A percentile compares a stretch with the other conserved stretches of the same genome.
These are phyloP conservation scores for Paramecium octaurelia DNA, from an alignment of 73 alveolate genomes.

Conservation along the genomic window DNA sequence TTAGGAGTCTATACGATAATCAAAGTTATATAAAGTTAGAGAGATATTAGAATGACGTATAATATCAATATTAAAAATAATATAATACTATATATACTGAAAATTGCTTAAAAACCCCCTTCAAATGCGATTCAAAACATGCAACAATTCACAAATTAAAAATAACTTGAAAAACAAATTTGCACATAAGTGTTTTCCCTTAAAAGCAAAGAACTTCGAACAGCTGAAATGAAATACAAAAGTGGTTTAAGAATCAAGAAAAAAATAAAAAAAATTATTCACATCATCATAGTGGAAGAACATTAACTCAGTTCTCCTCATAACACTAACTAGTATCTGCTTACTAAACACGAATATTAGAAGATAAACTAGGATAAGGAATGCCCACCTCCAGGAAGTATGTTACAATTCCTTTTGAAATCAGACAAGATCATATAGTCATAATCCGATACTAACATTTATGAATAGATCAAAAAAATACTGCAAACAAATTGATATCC, in stretches of 20 bases:
- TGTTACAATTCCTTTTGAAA: background rate
- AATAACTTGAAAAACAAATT: background rate
- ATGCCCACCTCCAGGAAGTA: background rate
- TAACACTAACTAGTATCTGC: background rate
- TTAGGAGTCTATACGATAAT: constrained; percentile 47
- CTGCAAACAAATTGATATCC: background rate
- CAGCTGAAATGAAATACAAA: background rate
- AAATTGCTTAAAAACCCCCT: background rate
- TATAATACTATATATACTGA: background rate
- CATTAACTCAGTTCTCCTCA: constrained; percentile 6
- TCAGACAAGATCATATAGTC: background rate
- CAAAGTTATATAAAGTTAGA: constrained; percentile 5
- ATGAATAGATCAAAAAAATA: background rate
- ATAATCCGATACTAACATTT: background rate
- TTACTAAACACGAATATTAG: background rate
- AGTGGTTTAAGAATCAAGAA: background rate
- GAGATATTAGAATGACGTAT: background rate
- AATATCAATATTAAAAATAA: background rate
- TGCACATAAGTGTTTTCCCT: background rate
- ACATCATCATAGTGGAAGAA: background rate
- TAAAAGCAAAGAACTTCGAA: background rate
- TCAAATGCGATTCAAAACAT: background rate
- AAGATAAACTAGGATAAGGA: background rate
- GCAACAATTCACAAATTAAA: background rate
- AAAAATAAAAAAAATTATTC: background rate